Evolutionary conservation across 1,139 yeast genomes (phyloP).

Genomic region (Protomyces inundatus): DNA sequence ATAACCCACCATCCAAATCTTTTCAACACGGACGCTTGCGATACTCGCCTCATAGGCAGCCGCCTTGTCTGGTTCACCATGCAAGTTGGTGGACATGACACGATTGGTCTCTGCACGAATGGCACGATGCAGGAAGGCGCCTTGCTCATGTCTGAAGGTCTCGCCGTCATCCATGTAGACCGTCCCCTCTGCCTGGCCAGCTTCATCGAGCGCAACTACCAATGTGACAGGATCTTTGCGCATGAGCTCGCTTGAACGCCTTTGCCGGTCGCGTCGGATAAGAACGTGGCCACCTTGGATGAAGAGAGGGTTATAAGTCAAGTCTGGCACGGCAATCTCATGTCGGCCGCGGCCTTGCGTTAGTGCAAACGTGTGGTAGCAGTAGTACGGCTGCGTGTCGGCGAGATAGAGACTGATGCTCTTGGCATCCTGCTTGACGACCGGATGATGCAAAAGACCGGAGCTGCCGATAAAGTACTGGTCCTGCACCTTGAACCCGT

Average conservation of each 20-base stretch:
- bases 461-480: slow-evolving; percentile 72
- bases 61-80: slow-evolving; percentile 30
- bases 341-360: slow-evolving; percentile 42
- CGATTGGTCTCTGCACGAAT: slow-evolving; percentile 33
- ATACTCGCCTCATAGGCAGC: slow-evolving; percentile 37
- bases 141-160: slow-evolving; percentile 54
- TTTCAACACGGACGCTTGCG: slow-evolving; percentile 48
- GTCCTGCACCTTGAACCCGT: slow-evolving; percentile 63
- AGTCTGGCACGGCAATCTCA: slow-evolving; percentile 45
- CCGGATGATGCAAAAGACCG: slow-evolving; percentile 77
- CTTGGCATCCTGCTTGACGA: slow-evolving; percentile 53
- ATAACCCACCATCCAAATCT: slow-evolving; percentile 52
- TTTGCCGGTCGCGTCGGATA: slow-evolving; percentile 61
- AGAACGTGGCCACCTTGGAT: slow-evolving; percentile 74
- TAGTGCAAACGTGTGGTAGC: slow-evolving; percentile 54
- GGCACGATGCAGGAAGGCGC: slow-evolving; percentile 45
- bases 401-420: slow-evolving; percentile 57
- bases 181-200: slow-evolving; percentile 53
- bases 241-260: slow-evolving; percentile 79
- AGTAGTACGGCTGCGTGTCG: slow-evolving; percentile 48
- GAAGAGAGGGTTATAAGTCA: slow-evolving; percentile 65
- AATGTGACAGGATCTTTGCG: slow-evolving; percentile 76
- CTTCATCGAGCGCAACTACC: slow-evolving; percentile 53
- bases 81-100: slow-evolving; percentile 31
- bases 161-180: slow-evolving; percentile 83